Conservation (phyloP, 345 rosid genomes). For the Arabidopsis suecica region DNA sequence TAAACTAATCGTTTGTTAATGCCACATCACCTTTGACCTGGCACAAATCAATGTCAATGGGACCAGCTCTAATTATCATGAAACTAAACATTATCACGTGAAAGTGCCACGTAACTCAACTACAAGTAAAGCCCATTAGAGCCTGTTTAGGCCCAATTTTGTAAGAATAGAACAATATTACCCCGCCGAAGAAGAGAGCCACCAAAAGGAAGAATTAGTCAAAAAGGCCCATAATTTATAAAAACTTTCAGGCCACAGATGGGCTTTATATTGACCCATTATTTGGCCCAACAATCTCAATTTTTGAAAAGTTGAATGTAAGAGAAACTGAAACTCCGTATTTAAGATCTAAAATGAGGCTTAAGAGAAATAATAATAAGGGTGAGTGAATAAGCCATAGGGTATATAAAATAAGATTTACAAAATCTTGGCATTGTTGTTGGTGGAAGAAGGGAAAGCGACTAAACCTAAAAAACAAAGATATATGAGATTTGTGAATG, state of each 20-base stretch:
- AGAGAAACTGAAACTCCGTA: background rate
- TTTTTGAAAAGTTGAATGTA: background rate
- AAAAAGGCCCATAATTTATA: background rate
- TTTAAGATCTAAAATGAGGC: background rate
- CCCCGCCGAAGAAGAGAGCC: background rate
- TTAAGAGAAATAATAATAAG: background rate
- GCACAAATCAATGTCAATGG: slow-evolving; percentile 24
- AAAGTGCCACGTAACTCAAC: slow-evolving; percentile 26
- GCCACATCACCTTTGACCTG: slow-evolving; percentile 41
- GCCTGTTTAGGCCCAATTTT: background rate
- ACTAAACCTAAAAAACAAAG: slow-evolving; percentile 35
- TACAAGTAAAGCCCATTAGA: slow-evolving; percentile 19
- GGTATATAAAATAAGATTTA: background rate
- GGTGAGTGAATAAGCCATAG: background rate
- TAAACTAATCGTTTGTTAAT: slow-evolving; percentile 7
- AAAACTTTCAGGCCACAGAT: background rate
- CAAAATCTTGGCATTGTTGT: slow-evolving; percentile 8
- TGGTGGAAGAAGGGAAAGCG: slow-evolving; percentile 39
- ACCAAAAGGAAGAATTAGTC: background rate
- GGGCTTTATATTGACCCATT: background rate
- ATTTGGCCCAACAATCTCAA: background rate
- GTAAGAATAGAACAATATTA: background rate
- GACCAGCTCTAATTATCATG: slow-evolving; percentile 8
- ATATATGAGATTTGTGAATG: slow-evolving; percentile 26
- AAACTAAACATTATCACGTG: slow-evolving; percentile 2